These are phyloP conservation scores for Claviceps africana DNA, from an alignment of 2,329 filamentous ascomycete genomes.

Conservation along the genomic window DNA sequence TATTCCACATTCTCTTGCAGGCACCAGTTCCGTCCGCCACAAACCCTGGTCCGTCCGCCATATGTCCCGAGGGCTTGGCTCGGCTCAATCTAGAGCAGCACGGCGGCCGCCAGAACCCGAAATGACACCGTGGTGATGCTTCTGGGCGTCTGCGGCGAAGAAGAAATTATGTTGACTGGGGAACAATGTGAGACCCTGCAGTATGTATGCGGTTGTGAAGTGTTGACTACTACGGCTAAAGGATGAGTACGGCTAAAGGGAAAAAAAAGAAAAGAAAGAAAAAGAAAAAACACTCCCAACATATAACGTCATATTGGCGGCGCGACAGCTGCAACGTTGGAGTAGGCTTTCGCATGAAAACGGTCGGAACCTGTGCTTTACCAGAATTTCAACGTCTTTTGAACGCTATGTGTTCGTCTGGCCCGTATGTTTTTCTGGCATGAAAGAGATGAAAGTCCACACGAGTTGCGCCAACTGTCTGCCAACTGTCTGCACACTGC, in stretches of 20 bases:
- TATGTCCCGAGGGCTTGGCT: conserved; percentile 1
- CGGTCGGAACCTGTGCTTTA: not conserved
- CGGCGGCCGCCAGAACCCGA: not conserved
- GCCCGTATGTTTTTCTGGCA: not conserved
- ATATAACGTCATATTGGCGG: not conserved
- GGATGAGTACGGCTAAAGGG: not conserved
- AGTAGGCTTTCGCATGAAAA: not conserved
- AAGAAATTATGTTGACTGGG: not conserved
- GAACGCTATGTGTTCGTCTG: not conserved
- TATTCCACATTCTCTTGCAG: not conserved
- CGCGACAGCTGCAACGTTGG: not conserved
- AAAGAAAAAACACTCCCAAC: not conserved
- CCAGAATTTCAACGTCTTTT: not conserved
- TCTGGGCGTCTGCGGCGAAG: not conserved
- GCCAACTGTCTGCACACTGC: too few relatives aligned
- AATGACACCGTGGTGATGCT: not conserved
- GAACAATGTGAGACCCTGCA: not conserved
- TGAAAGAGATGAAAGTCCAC: not conserved
- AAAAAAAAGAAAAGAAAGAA: not conserved
- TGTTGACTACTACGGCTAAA: not conserved
- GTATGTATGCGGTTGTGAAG: not conserved
- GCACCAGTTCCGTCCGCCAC: not conserved
- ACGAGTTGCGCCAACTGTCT: too few relatives aligned
- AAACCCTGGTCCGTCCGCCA: not conserved
- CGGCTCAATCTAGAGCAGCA: not conserved